A percentile compares a stretch with the other conserved stretches of the same genome.
Conservation (phyloP, 2,329 filamentous ascomycete species). For the Cercospora zeae-maydis region DNA sequence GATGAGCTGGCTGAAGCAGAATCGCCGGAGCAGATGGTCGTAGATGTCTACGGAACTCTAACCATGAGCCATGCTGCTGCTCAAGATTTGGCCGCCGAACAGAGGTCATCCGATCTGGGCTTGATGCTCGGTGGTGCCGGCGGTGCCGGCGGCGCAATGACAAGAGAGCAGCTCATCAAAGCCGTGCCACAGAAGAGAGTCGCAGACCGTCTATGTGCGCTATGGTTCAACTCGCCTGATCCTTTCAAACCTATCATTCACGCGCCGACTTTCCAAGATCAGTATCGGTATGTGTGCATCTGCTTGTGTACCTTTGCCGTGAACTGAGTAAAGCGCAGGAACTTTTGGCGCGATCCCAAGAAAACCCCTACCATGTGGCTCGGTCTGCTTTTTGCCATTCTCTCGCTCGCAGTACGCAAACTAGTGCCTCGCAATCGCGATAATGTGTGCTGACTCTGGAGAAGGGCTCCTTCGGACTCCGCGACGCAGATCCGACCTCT, state of each 20-base stretch:
- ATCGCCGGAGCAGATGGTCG: slow-evolving; percentile 1
- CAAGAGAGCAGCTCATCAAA: slow-evolving; percentile 33
- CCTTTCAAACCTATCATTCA: slow-evolving; percentile 60
- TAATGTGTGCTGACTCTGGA: neutral
- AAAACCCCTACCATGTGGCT: slow-evolving; percentile 45
- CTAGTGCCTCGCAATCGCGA: neutral
- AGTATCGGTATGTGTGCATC: slow-evolving; percentile 37
- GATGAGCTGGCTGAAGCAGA: slow-evolving; percentile 21
- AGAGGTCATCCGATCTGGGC: slow-evolving; percentile 22
- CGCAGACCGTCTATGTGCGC: slow-evolving; percentile 30
- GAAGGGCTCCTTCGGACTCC: slow-evolving; percentile 27
- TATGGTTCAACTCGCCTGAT: slow-evolving; percentile 38
- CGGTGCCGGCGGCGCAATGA: slow-evolving; percentile 14
- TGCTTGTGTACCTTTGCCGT: neutral
- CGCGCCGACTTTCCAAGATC: slow-evolving; percentile 38
- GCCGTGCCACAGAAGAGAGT: slow-evolving; percentile 34
- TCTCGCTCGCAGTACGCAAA: slow-evolving; percentile 39
- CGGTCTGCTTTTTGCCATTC: slow-evolving; percentile 47
- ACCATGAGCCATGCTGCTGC: slow-evolving; percentile 6
- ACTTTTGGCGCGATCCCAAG: slow-evolving; percentile 44
- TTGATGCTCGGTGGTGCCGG: slow-evolving; percentile 28
- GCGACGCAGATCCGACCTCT: slow-evolving; percentile 26
- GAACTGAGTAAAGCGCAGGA: neutral
- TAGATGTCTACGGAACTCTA: slow-evolving; percentile 17
- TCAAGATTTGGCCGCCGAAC: neutral